Base-by-base conservation (phyloP, 495 filamentous ascomycete species). In the Usnea hakonensis region DNA sequence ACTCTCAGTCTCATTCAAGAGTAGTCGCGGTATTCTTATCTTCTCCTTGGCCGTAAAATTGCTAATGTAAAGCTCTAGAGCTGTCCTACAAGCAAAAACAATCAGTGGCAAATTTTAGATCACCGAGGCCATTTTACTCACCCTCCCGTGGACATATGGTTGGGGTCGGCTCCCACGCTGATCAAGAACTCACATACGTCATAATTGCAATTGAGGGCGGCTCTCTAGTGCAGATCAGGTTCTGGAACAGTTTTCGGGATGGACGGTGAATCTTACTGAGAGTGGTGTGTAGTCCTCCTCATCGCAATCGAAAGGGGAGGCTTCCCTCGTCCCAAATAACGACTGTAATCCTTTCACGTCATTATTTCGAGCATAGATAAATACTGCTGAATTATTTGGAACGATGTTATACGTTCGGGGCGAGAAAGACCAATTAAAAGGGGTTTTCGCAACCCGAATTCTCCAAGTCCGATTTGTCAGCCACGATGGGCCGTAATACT, bases 401-500 rank as follows among this genome's bases (percentile, higher is more conserved):
- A 61, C 30, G 30, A 53, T 30, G 23, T 61, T 61, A 19, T 54
- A 54, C 16, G 33, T 35, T 33, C 50, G 58, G 40, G 38, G 30
- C 17, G 14, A 40, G 23, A 50, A 54, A 8, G 46, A 36, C 59
- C 59, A 61, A 5, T 48, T 32, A 55, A 2, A 55, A 13, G 13
- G 23, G 16, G 13, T 26, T 33, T 55, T 53, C 11, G 37, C 17
- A 30, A 33, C 46, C 2, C 26, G n/a, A 11, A 61, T 37, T 16
- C 21, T n/a, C 59, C 59, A 61, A 19, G 35, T 35, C 41, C 59
- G 59, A 43, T 61, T 38, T 13, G 43, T 9, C 17, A 61, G 46
- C 59, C 59, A 55, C 3, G 46, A n/a, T 40, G 59, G 59, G 16
- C 35, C 52, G 9, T 48, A 32, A 33, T 37, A 61, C 52, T n/a